Evolutionary conservation across 306 rosid genomes (phyloP).

Genomic region (Casuarina equisetifolia): DNA sequence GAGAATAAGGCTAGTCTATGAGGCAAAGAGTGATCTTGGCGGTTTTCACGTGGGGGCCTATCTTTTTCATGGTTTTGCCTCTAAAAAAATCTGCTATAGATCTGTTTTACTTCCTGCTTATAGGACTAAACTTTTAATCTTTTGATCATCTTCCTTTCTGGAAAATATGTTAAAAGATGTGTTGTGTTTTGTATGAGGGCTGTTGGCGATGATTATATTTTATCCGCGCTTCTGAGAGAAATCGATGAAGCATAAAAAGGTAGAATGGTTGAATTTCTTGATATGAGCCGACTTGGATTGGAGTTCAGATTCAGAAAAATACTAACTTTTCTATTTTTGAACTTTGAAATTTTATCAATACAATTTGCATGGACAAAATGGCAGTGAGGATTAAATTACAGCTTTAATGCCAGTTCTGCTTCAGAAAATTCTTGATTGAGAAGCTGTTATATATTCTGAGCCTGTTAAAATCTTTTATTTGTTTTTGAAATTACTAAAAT

Average conservation of each 20-base stretch:
- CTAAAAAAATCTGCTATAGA: conserved; percentile 42
- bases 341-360: background rate
- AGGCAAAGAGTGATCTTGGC: conserved; percentile 48
- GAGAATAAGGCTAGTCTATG: conserved; percentile 62
- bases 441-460: conserved; percentile 81
- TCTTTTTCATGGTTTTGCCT: conserved; percentile 43
- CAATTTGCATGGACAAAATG: background rate
- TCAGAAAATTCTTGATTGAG: conserved; percentile 73
- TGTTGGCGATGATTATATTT: conserved; percentile 45
- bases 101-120: background rate
- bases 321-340: background rate
- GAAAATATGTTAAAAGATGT: background rate
- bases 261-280: conserved; percentile 77
- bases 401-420: conserved; percentile 99
- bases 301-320: background rate
- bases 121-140: background rate
- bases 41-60: conserved; percentile 48
- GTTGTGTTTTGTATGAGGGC: background rate
- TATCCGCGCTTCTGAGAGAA: conserved; percentile 68
- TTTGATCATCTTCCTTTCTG: background rate
- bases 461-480: background rate
- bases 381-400: conserved; percentile 65
- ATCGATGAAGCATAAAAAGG: conserved; percentile 50
- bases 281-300: conserved; percentile 53
- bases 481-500: background rate